A percentile compares a stretch with the other conserved stretches of the same genome.
Evolutionary conservation across 345 rosid genomes (phyloP).

Genomic region (Durio zibethinus): DNA sequence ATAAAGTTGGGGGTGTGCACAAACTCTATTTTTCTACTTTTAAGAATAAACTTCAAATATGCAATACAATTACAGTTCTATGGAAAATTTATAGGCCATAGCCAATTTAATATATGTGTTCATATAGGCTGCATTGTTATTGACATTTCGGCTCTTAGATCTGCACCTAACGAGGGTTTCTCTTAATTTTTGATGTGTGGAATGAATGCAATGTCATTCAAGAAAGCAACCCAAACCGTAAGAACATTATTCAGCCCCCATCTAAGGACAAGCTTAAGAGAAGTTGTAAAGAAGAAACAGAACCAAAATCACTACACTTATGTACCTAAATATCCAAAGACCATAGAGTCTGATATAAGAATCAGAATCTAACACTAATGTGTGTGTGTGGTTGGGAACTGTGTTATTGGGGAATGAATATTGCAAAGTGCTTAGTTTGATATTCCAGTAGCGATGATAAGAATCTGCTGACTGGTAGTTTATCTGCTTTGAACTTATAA

Average conservation of each 20-base stretch:
- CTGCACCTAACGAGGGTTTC: not conserved
- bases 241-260: not conserved
- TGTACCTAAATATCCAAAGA: too few species aligned
- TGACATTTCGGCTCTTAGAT: not conserved
- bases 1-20: too few species aligned
- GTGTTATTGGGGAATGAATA: not conserved
- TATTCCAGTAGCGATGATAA: too few species aligned
- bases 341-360: too few species aligned
- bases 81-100: not conserved
- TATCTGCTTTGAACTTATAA: too few species aligned
- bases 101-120: too few species aligned
- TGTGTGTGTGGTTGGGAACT: too few species aligned
- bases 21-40: too few species aligned
- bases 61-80: too few species aligned
- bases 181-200: not conserved
- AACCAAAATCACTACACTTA: not conserved
- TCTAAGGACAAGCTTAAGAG: not conserved
- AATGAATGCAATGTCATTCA: not conserved
- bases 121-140: not conserved
- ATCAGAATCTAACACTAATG: too few species aligned
- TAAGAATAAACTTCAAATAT: too few species aligned
- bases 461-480: not conserved
- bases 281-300: not conserved
- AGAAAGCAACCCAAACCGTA: not conserved
- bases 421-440: not conserved